A percentile compares a stretch with the other conserved stretches of the same genome.
phyloP scores from a whole-genome alignment of 805 yeast species.

The Yamadazyma ubonensis region DNA sequence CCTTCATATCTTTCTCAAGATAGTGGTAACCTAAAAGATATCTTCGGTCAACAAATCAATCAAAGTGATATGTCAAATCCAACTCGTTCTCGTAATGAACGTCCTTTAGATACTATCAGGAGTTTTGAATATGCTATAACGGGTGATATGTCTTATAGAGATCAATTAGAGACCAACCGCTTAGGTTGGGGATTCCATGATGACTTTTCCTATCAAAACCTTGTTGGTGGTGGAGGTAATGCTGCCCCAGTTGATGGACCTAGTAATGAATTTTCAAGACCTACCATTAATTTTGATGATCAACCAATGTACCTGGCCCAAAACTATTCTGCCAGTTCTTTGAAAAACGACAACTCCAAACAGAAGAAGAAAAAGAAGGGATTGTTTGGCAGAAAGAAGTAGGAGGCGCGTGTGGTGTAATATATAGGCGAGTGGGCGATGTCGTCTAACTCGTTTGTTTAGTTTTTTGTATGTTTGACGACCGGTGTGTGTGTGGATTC shows the following conservation, averaged over 20 bases:
- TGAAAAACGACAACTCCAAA: conserved; percentile 29
- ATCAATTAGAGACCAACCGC: conserved; percentile 73
- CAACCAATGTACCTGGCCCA: conserved; percentile 52
- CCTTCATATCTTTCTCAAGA: conserved; percentile 47
- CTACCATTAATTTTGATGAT: conserved; percentile 40
- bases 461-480: conserved; percentile 2
- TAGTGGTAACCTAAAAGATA: conserved; percentile 63
- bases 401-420: conserved; percentile 2
- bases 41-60: conserved; percentile 78
- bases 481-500: background rate
- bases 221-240: conserved; percentile 21
- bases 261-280: conserved; percentile 30
- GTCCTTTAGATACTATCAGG: conserved; percentile 95
- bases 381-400: conserved; percentile 65
- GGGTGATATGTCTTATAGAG: conserved; percentile 77
- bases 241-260: conserved; percentile 11
- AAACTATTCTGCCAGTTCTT: conserved; percentile 55
- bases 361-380: conserved; percentile 64
- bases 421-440: conserved; percentile 5
- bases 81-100: conserved; percentile 86
- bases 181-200: conserved; percentile 88
- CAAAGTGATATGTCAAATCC: conserved; percentile 92
- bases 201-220: conserved; percentile 61
- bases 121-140: conserved; percentile 92
- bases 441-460: conserved; percentile 8